Evolutionary conservation across 306 rosid species (phyloP).

Genomic region (Cucumis cinereus): DNA sequence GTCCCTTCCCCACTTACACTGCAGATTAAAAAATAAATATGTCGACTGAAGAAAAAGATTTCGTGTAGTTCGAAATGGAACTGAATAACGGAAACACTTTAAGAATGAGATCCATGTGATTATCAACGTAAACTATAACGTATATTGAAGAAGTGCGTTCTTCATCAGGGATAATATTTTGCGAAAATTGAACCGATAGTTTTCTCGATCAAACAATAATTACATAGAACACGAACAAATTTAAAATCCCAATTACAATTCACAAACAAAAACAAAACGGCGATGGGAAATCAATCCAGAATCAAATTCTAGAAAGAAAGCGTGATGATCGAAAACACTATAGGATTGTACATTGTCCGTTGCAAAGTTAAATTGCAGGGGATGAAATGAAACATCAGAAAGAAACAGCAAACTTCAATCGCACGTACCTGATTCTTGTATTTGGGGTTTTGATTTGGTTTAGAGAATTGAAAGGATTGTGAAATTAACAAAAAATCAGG

Average conservation of each 20-base stretch:
- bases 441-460: background rate
- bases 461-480: background rate
- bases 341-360: background rate
- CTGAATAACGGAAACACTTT: background rate
- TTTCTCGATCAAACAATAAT: background rate
- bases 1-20: background rate
- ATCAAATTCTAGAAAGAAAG: background rate
- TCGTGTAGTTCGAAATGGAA: background rate
- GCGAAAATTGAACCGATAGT: background rate
- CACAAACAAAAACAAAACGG: background rate
- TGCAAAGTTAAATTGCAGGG: background rate
- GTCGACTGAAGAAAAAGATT: background rate
- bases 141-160: background rate
- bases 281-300: background rate
- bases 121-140: background rate
- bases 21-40: background rate
- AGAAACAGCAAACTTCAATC: background rate
- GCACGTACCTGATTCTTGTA: background rate
- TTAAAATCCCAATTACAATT: background rate
- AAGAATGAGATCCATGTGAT: background rate
- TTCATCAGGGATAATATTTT: background rate
- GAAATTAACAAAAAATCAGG: no score
- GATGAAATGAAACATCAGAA: background rate
- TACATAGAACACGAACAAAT: background rate
- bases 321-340: background rate